A percentile compares a stretch with the other conserved stretches of the same genome.
Evolutionary conservation across 345 rosid genomes (phyloP).

Genomic region (Corchorus capsularis): DNA sequence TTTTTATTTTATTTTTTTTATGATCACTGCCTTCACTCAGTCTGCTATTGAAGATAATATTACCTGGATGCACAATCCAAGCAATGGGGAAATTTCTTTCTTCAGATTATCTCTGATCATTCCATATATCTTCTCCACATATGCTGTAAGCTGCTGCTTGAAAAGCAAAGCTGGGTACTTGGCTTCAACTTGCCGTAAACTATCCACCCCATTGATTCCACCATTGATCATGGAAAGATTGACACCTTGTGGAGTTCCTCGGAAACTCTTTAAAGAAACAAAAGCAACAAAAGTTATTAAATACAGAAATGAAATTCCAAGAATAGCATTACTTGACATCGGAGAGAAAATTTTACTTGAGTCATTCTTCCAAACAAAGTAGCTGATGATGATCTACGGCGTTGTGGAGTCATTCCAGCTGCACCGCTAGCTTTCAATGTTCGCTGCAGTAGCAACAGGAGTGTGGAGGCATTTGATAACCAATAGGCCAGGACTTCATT

Average conservation of each 20-base stretch:
- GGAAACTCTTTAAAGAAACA: slow-evolving; percentile 63
- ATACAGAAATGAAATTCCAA: slow-evolving; percentile 19
- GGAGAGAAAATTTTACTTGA: slow-evolving; percentile 48
- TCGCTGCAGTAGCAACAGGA: slow-evolving; percentile 86
- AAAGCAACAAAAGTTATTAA: slow-evolving; percentile 20
- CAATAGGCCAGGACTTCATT: slow-evolving; percentile 84
- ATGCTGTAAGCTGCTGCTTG: slow-evolving; percentile 96
- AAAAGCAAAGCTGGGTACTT: slow-evolving; percentile 96
- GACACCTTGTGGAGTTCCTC: slow-evolving; percentile 87
- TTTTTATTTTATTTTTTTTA: not conserved
- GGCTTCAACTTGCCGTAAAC: slow-evolving; percentile 90
- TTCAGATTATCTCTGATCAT: slow-evolving; percentile 95
- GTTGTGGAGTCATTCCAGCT: slow-evolving; percentile 96
- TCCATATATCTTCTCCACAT: slow-evolving; percentile 94
- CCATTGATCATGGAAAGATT: slow-evolving; percentile 71
- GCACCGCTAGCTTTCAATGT: slow-evolving; percentile 95
- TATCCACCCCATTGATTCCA: slow-evolving; percentile 58
- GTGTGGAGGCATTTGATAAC: slow-evolving; percentile 94
- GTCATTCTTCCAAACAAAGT: slow-evolving; percentile 93
- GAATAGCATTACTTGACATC: slow-evolving; percentile 5
- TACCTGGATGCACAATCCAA: slow-evolving; percentile 98
- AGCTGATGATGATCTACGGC: slow-evolving; percentile 93
- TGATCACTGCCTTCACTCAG: not conserved
- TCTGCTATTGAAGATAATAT: not conserved
- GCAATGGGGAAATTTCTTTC: slow-evolving; percentile 95